Evolutionary conservation across 768 basidiomycete species (phyloP), one percentile per base, ranked within the genome.

Genomic region (Hygrophorus russula): DNA sequence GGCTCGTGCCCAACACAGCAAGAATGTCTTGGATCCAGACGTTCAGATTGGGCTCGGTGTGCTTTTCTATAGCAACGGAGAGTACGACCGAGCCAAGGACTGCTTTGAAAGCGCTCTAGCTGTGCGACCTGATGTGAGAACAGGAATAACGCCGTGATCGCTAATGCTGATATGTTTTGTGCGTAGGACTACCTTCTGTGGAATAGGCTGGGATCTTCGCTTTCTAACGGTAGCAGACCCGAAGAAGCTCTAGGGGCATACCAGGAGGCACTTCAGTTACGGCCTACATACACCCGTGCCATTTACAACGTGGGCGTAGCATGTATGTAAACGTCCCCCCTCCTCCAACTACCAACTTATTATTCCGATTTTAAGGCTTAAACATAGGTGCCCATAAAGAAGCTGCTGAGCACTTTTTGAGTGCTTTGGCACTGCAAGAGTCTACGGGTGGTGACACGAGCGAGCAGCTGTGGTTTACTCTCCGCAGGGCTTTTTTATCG

Each of bases 291-390:
- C 59, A 98, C 96, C 1, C 80, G 96, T 9, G 96, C 93, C 8
- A 88, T 97, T 17, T 97, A 94, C 58, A 99, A 99, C 54, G 88
- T 99, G 29, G 96, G 93, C 35, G 96, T 99, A 19, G 92, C 93
- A 15, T 99, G 92, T 92, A 55, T 53, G 88, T 76, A 35, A 41
- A 41, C 4, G 12, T 19, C 32, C 32, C 37, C 41, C 46, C 18
- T 36, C 24, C 30, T 18, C 30, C 12, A 20, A 19, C 38, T 45
- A 10, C 37, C 17, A 13, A 1, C 18, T 11, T 43, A 30, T 43
- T 42, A 37, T 49, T 24, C 46, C 42, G 38, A 36, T 39, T 15
- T 39, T 48, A 4, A 96, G 91, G 94, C 56, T 63, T 99, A 48
- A 99, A 99, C 58, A 94, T 98, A 41, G 93, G 92, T 7, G 90